A percentile compares a stretch with the other conserved stretches of the same genome.
phyloP scores from a whole-genome alignment of 495 filamentous ascomycete species.

The Talaromyces wortmannii region DNA sequence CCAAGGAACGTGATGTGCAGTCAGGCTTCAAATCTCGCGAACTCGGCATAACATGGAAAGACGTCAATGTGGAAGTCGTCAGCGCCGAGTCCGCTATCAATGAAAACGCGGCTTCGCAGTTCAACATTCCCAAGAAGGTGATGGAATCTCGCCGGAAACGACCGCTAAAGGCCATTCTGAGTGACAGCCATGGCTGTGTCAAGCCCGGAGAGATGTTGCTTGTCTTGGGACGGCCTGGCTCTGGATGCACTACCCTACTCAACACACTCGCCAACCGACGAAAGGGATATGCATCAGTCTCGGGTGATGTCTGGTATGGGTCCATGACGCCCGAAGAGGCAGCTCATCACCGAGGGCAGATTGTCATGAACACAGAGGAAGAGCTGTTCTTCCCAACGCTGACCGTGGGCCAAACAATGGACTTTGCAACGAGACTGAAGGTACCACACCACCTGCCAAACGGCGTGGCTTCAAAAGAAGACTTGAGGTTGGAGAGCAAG shows the following conservation, averaged over 20 bases:
- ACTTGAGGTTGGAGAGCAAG: conserved; percentile 43
- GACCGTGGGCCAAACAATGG: conserved; percentile 65
- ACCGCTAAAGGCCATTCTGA: conserved; percentile 28
- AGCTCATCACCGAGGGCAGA: conserved; percentile 59
- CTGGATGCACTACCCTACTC: conserved; percentile 42
- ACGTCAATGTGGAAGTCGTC: conserved; percentile 36
- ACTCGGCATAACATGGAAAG: conserved; percentile 51
- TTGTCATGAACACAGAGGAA: conserved; percentile 65
- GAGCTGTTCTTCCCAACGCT: conserved; percentile 65
- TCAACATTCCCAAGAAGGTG: conserved; percentile 42
- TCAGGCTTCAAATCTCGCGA: conserved; percentile 38
- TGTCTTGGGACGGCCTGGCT: conserved; percentile 38
- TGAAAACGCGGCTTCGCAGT: conserved; percentile 47
- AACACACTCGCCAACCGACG: conserved; percentile 62
- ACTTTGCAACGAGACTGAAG: conserved; percentile 50
- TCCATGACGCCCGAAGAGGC: conserved; percentile 47
- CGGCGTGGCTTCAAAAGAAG: conserved; percentile 38
- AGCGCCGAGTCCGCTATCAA: conserved; percentile 38
- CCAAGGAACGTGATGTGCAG: conserved; percentile 34
- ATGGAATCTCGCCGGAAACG: conserved; percentile 28
- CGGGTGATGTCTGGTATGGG: conserved; percentile 55
- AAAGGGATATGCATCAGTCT: conserved; percentile 49
- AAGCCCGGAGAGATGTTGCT: conserved; percentile 46
- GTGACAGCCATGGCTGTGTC: conserved; percentile 41
- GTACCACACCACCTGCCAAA: conserved; percentile 25